Conservation (phyloP, 345 rosid genomes). For the Aquilaria sinensis region DNA sequence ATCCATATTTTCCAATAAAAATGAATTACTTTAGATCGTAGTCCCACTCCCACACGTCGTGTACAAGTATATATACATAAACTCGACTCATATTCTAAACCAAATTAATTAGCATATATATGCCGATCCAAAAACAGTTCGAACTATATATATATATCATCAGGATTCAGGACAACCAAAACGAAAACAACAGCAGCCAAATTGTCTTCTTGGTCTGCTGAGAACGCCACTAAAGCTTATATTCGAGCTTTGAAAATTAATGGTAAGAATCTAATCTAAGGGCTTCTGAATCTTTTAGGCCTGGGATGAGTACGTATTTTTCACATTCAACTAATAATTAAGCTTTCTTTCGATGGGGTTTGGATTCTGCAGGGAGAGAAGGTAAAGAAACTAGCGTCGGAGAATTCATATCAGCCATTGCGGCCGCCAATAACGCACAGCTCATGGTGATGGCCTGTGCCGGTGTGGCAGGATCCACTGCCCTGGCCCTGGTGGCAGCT, state of each 20-base stretch:
- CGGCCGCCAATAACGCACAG: slow-evolving; percentile 47
- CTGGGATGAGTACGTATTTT: not conserved
- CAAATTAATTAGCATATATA: not conserved
- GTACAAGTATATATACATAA: not conserved
- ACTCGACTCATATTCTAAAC: not conserved
- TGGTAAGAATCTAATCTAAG: not conserved
- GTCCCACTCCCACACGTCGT: not conserved
- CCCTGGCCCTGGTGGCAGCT: slow-evolving; percentile 35
- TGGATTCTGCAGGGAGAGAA: slow-evolving; percentile 25
- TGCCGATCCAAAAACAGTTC: not conserved
- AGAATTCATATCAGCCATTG: slow-evolving; percentile 56
- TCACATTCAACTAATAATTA: too few species aligned
- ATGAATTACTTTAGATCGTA: not conserved
- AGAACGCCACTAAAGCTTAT: slow-evolving; percentile 56
- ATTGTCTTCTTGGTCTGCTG: slow-evolving; percentile 48
- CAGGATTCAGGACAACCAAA: not conserved
- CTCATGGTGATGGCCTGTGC: slow-evolving; percentile 37
- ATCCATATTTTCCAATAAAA: not conserved
- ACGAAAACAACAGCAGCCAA: not conserved
- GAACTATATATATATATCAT: not conserved
- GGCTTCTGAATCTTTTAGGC: not conserved
- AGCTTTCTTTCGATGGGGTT: not conserved
- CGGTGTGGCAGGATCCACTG: slow-evolving; percentile 13
- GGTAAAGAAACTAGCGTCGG: slow-evolving; percentile 41
- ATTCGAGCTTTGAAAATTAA: slow-evolving; percentile 45